Base-by-base conservation (phyloP, 23 red algal species). In the Gracilaria gracilis region DNA sequence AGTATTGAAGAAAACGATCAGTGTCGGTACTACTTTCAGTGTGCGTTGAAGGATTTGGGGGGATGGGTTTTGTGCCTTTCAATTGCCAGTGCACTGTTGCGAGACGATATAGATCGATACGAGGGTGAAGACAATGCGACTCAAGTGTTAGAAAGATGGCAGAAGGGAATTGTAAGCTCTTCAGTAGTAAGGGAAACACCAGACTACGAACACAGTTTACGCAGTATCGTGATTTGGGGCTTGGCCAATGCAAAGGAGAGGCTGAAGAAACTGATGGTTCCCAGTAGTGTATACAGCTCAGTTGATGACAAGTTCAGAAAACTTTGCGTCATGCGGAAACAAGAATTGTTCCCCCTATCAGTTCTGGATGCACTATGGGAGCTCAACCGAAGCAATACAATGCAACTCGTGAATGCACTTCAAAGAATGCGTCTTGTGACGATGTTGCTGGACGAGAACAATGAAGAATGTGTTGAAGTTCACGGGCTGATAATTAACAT, bases 271-370 rank as follows among this genome's bases (percentile, higher is more conserved):
- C 36, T 4, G 21, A 5, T 35, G 6, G 8, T 73, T 24, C 35
- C 35, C 6, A 35, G 44, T 1, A 21, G 11, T 42, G 9, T 42
- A 12, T 44, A 3, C 4, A 15, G 7, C 1, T 73, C 67, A n/a
- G 67, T 73, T 17, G 35, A 15, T 6, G 67, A 73, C 16, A 73
- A 73, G 20, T 73, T 73, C 67, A 40, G 8, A 20, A 8, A 4
- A 42, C 21, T 73, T 15, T 73, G 67, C 19, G 35, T 73, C 5
- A 73, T 73, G 17, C 67, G 5, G 35, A 73, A 73, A 44, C 67
- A 73, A 35, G 44, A 40, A 8, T 3, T 5, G 34, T 44, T 73
- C 4, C 33, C 67, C 5, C 5, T 42, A 40, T 2, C 2, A 0
- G 35, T 73, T 1, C 44, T 73, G 34, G 8, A 11, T 0, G 8